These are phyloP conservation scores for Lichtheimia hyalospora DNA, from an alignment of 371 early-diverging fungal genomes.

Conservation along the genomic window DNA sequence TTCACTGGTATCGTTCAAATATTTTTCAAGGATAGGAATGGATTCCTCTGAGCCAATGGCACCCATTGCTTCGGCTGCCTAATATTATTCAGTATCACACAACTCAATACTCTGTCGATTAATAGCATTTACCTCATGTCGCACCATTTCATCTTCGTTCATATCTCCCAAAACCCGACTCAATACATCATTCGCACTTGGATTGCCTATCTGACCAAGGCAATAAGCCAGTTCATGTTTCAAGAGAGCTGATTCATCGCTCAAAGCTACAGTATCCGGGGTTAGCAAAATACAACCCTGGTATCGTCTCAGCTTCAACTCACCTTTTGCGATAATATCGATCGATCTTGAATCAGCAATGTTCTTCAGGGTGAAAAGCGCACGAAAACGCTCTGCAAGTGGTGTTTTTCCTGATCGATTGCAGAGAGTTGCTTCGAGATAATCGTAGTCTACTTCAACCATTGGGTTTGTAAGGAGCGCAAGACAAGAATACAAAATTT, in stretches of 20 bases:
- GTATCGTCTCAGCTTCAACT: background rate
- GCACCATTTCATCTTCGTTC: constrained; percentile 93
- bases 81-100: background rate
- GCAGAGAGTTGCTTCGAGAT: constrained; percentile 59
- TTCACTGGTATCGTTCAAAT: constrained; percentile 61
- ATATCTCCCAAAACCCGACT: constrained; percentile 64
- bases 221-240: constrained; percentile 99
- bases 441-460: constrained; percentile 34
- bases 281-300: too few relatives aligned
- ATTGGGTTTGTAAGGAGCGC: background rate
- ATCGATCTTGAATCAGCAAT: constrained; percentile 77
- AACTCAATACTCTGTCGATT: background rate
- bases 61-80: constrained; percentile 98
- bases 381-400: constrained; percentile 88
- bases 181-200: constrained; percentile 78
- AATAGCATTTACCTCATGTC: constrained; percentile 82
- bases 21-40: constrained; percentile 72
- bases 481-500: too few relatives aligned
- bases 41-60: constrained; percentile 82
- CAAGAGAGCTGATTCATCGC: constrained; percentile 89
- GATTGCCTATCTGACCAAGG: constrained; percentile 96
- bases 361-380: constrained; percentile 94
- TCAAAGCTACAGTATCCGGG: constrained; percentile 61
- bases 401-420: constrained; percentile 61
- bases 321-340: constrained; percentile 84